Evolutionary conservation across 768 basidiomycete genomes (phyloP), one percentile per base, ranked within the genome.

Genomic region (Amanita jacksonii): DNA sequence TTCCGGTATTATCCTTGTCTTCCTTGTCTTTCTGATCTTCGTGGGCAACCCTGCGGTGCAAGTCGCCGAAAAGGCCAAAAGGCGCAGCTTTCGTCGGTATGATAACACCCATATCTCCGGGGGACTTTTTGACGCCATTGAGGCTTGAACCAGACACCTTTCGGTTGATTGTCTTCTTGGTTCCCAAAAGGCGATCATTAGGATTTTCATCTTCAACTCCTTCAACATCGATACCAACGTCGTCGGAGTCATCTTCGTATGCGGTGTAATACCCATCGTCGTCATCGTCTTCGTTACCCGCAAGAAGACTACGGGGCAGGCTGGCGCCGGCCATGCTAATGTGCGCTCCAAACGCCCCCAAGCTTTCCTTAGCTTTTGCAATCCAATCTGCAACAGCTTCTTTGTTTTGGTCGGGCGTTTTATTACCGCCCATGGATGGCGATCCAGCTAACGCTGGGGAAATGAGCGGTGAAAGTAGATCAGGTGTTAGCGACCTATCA

Each of bases 371-470:
- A 0, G 85, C 85, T 57, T 79, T 81, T 5, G 77, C 68, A 44
- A 89, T 79, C 86, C 86, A 89, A 48, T 83, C 77, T 50, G 77
- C 73, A 35, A 86, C 74, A 41, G 76, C 80, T 46, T 79, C 74
- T 54, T 70, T 68, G 5, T 64, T 58, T 8, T 33, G 41, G 33
- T 42, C 41, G 8, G 41, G 41, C 19, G 41, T 33, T 37, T 19
- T 31, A 22, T 10, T 34, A 10, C 33, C 38, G 19, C 25, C 36
- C 0, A 23, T 13, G 42, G 30, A 41, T 32, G 22, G 25, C 20
- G 34, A 25, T 20, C 47, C 34, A n/a, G 32, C 13, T 46, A 42
- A 43, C 50, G 34, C 45, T 24, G 52, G 48, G 48, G 46, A 47
- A 16, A 34, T 20, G 59, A 9, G 52, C 32, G 24, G 49, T 51